Conservation (phyloP, 805 yeast species). For the Lipomyces oligophaga region DNA sequence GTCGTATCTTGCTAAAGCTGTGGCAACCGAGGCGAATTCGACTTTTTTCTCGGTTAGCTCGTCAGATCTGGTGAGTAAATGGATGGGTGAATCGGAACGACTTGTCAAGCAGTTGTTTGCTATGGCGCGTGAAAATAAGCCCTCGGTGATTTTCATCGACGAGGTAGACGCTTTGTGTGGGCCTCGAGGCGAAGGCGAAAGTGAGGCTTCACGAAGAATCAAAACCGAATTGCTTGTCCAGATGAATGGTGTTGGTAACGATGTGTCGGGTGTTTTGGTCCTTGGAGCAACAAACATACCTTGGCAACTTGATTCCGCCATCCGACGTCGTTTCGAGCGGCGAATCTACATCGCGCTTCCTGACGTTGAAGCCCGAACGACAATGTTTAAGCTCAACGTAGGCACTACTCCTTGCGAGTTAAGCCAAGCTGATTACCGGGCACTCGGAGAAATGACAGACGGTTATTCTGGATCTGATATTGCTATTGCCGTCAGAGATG, state of each 20-base stretch:
- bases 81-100: slow-evolving; percentile 99
- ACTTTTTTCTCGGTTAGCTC: slow-evolving; percentile 96
- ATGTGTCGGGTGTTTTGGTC: slow-evolving; percentile 84
- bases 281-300: slow-evolving; percentile 98
- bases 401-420: slow-evolving; percentile 85
- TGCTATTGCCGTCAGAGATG: slow-evolving; percentile 94
- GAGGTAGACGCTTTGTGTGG: slow-evolving; percentile 98
- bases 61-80: slow-evolving; percentile 90
- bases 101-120: slow-evolving; percentile 89
- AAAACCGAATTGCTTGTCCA: slow-evolving; percentile 94
- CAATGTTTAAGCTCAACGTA: slow-evolving; percentile 91
- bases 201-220: slow-evolving; percentile 93
- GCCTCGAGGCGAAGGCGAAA: slow-evolving; percentile 96
- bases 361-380: slow-evolving; percentile 84
- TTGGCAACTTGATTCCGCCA: slow-evolving; percentile 97
- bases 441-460: slow-evolving; percentile 87
- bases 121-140: slow-evolving; percentile 95
- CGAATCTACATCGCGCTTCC: slow-evolving; percentile 95
- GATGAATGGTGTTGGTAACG: slow-evolving; percentile 99
- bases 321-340: slow-evolving; percentile 86
- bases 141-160: slow-evolving; percentile 93
- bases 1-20: slow-evolving; percentile 94
- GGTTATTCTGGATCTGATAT: slow-evolving; percentile 98
- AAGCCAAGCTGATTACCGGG: slow-evolving; percentile 64
- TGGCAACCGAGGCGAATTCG: slow-evolving; percentile 96